Base-by-base conservation (phyloP, 2,329 filamentous ascomycete species). In the Thermochaetoides dissita region DNA sequence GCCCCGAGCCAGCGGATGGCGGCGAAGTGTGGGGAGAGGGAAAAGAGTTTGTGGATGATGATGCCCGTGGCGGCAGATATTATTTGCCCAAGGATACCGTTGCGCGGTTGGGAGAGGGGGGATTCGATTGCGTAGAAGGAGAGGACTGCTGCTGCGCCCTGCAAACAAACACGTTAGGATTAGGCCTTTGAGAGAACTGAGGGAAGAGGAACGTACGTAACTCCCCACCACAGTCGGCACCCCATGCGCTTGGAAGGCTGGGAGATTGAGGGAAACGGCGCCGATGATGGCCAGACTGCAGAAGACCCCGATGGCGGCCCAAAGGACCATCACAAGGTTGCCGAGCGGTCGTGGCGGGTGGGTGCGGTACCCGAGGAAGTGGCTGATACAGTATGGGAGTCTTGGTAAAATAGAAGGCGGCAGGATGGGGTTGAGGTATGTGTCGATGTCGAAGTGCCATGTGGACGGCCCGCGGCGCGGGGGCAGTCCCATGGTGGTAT, bases 81-180 rank as follows among this genome's bases (percentile, higher is more conserved):
- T 30, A 81, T 42, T 55, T 87, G 81, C n/a, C 80, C 78, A 6
- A 79, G 46, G 10, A 87, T 57, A 35, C 74, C 69, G 57, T 81
- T 84, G 24, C 82, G 76, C 1, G 83, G 83, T 53, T 87, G 82
- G 0, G 81, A 69, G 29, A 87, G 71, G 0, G 82, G 81, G 0
- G 80, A 80, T 39, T 82, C 76, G 50, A 85, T 79, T 37, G 75
- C 69, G 52, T 79, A 78, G 59, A 83, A 87, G 53, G 83, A 73
- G 33, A 87, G 70, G n/a, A 87, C 79, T 10, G 82, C 81, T 3
- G 80, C 76, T 5, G 82, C 82, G 40, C 82, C 82, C 78, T 82
- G 45, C 8, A n/a, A 1, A 31, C 29, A 10, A 30, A 7, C 11
- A 29, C 8, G 9, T 37, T 31, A 41, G 28, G n/a, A 12, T 6